Evolutionary conservation across 2,329 filamentous ascomycete genomes (phyloP), one percentile per base, ranked within the genome.

Genomic region (Colletotrichum sansevieriae): DNA sequence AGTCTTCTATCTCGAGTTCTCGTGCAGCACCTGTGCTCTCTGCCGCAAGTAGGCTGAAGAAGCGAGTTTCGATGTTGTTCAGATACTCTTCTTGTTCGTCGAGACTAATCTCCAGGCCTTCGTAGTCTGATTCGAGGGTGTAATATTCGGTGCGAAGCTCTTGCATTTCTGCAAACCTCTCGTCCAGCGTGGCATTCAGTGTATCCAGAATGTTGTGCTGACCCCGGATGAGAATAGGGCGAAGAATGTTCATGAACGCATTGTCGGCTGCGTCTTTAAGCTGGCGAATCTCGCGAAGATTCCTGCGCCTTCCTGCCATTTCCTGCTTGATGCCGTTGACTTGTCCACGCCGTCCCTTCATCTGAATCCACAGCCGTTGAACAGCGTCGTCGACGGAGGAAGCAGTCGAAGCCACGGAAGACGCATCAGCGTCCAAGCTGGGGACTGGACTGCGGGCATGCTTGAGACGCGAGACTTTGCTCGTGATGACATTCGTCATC

Each of bases 201-300:
- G 73, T 68, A 8, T 71, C 66, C 9, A 71, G 61, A 22, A 70
- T 55, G 22, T 73, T 71, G 13, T 59, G 47, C 13, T 70, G 66
- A 20, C 73, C 74, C 54, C 72, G 75, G 20, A 81, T 72, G 4
- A 82, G 72, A 25, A 82, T 73, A 0, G 79, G 80, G 4, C 81
- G 76, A 20, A 82, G 70, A 15, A 79, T 70, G 33, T 75, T 75
- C 80, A 83, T 82, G 52, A 83, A 81, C 1, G 74, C 74, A 70
- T 82, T 82, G 56, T 83, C 81, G 6, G 79, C 75, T 29, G 77
- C 74, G 44, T 80, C 77, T 59, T 76, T 79, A 25, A 70, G 72
- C 18, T 71, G 76, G 1, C 81, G 77, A 18, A 80, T 63, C 4
- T 76, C 68, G 46, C 74, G 74, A 43, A 82, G 58, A 41, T 75